These are phyloP conservation scores for Talaromyces sp. DNA, from an alignment of 2,329 filamentous ascomycete species.

Conservation along the genomic window DNA sequence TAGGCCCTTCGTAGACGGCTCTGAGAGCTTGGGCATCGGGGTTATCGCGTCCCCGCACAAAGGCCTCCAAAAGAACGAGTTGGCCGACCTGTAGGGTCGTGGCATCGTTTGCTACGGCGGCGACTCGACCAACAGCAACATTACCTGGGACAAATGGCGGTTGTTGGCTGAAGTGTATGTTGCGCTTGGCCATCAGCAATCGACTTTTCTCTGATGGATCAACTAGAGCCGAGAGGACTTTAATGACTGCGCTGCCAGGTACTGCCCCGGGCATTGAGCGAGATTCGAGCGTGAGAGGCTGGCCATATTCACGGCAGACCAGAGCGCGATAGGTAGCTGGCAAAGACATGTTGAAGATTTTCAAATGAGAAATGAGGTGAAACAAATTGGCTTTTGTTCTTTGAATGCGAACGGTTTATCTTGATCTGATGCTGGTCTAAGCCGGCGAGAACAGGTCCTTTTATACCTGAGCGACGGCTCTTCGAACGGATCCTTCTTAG, in stretches of 20 bases:
- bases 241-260: not conserved
- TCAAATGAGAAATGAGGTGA: no score
- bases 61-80: not conserved
- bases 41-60: constrained; percentile 1
- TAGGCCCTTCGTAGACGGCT: not conserved
- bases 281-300: not conserved
- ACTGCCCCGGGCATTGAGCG: not conserved
- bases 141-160: not conserved
- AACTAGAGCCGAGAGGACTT: not conserved
- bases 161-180: not conserved
- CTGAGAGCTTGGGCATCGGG: not conserved
- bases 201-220: not conserved
- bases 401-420: no score
- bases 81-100: not conserved
- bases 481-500: no score
- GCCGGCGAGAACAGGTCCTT: no score
- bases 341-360: not conserved
- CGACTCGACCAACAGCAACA: not conserved
- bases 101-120: not conserved
- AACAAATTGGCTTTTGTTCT: no score
- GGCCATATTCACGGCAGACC: not conserved
- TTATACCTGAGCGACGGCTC: no score
- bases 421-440: no score
- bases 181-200: not conserved
- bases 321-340: not conserved